phyloP scores from a whole-genome alignment of 495 filamentous ascomycete genomes.

The Aspergillus indologenus region DNA sequence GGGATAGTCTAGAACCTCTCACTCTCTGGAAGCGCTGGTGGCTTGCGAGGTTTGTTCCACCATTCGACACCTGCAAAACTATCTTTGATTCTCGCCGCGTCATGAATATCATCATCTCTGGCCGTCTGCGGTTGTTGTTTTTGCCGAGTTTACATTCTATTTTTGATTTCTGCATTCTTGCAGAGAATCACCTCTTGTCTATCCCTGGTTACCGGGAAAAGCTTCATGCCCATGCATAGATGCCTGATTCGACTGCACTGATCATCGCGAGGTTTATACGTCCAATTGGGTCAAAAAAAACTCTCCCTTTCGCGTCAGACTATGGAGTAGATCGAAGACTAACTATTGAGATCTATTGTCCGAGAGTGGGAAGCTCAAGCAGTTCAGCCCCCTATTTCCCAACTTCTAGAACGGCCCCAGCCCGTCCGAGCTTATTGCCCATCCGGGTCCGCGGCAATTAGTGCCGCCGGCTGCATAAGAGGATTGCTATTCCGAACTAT shows the following conservation, averaged over 20 bases:
- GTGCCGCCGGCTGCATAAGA: not conserved
- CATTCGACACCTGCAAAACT: not conserved
- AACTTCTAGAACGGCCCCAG: not conserved
- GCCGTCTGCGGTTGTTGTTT: not conserved
- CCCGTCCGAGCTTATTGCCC: not conserved
- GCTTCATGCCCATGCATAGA: not conserved
- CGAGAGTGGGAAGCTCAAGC: too few relatives aligned
- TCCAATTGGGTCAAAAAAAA: not conserved
- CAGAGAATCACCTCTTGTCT: not conserved
- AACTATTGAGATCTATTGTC: not conserved
- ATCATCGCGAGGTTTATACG: not conserved
- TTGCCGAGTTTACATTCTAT: not conserved
- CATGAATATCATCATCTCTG: not conserved
- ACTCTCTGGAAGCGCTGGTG: not conserved
- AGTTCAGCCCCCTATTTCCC: not conserved
- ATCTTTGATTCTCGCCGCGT: not conserved
- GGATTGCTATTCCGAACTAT: not conserved
- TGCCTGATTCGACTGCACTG: not conserved
- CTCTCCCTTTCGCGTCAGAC: not conserved
- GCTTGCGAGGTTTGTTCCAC: not conserved
- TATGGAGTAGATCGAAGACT: not conserved
- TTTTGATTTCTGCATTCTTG: not conserved
- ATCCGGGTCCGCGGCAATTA: not conserved
- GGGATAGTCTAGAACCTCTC: not conserved
- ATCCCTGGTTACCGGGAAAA: not conserved